These are phyloP conservation scores for Lentinula lateritia DNA, from an alignment of 768 basidiomycete species.

Conservation along the genomic window DNA sequence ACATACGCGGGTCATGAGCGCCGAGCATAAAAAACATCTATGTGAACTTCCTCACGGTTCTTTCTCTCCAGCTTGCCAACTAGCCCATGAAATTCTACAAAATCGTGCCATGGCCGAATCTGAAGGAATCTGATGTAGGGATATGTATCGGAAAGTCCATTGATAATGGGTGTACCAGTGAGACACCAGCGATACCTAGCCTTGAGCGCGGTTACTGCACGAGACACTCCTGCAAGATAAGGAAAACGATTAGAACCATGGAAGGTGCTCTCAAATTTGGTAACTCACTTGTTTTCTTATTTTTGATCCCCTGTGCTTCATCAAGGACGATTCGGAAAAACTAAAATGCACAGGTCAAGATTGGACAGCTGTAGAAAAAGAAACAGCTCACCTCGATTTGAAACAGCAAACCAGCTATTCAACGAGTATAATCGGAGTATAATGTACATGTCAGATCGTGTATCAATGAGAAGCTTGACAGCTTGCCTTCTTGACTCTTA, in stretches of 20 bases:
- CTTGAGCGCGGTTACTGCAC: constrained; percentile 48
- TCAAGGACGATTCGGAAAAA: constrained; percentile 51
- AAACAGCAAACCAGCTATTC: constrained; percentile 41
- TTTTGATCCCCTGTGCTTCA: constrained; percentile 51
- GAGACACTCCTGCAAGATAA: constrained; percentile 36
- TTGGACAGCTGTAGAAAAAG: background rate
- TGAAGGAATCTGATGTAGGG: constrained; percentile 37
- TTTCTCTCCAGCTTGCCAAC: constrained; percentile 42
- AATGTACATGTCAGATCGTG: too few species aligned
- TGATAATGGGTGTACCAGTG: constrained; percentile 39
- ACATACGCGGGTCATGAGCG: constrained; percentile 13
- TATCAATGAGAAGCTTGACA: background rate
- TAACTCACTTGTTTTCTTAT: constrained; percentile 41
- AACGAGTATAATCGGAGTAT: too few species aligned
- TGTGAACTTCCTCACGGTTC: constrained; percentile 31
- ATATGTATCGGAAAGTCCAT: constrained; percentile 38
- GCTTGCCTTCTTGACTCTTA: constrained; percentile 26
- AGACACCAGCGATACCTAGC: constrained; percentile 60
- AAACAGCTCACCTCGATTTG: constrained; percentile 35
- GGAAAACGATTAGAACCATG: constrained; percentile 12
- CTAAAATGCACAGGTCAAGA: constrained; percentile 18
- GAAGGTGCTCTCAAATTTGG: background rate
- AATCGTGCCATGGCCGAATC: constrained; percentile 45
- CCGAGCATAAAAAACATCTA: background rate
- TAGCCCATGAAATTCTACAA: constrained; percentile 31